Evolutionary conservation across 2,329 filamentous ascomycete species (phyloP).

Genomic region (Trichoderma harzianum): DNA sequence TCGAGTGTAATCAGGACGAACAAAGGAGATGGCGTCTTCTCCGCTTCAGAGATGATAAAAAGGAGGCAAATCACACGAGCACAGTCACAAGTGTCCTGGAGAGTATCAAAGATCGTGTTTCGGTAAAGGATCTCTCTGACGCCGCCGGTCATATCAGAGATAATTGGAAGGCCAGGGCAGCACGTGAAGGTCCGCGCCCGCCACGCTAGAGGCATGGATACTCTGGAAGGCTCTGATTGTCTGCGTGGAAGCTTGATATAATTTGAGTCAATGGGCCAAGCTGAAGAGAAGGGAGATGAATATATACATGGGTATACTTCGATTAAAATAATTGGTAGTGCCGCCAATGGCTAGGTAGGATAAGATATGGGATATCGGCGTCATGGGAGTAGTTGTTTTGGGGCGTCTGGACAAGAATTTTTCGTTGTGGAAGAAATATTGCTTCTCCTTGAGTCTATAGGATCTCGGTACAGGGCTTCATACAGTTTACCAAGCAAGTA

Average conservation of each 20-base stretch:
- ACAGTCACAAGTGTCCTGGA: slow-evolving; percentile 84
- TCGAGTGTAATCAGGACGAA: slow-evolving; percentile 83
- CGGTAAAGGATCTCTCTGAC: slow-evolving; percentile 72
- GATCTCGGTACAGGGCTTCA: background rate
- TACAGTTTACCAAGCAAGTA: background rate
- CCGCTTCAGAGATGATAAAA: slow-evolving; percentile 89
- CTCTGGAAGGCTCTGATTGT: background rate
- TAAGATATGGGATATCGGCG: background rate
- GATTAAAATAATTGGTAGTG: background rate
- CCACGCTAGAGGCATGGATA: background rate
- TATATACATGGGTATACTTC: background rate
- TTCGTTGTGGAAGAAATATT: background rate
- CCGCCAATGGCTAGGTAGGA: background rate
- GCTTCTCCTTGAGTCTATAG: background rate
- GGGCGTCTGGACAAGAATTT: slow-evolving; percentile 9
- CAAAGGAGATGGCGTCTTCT: slow-evolving; percentile 78
- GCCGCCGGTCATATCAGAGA: slow-evolving; percentile 69
- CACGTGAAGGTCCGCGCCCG: slow-evolving; percentile 27
- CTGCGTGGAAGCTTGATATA: background rate
- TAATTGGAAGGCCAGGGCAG: slow-evolving; percentile 69
- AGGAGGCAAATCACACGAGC: slow-evolving; percentile 81
- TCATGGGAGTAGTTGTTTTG: background rate
- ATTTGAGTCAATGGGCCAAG: background rate
- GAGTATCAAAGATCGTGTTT: slow-evolving; percentile 83
- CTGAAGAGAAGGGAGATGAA: background rate